Evolutionary conservation across 2,329 filamentous ascomycete species (phyloP), one percentile per base, ranked within the genome.

Genomic region (Chlorencoelia australis): DNA sequence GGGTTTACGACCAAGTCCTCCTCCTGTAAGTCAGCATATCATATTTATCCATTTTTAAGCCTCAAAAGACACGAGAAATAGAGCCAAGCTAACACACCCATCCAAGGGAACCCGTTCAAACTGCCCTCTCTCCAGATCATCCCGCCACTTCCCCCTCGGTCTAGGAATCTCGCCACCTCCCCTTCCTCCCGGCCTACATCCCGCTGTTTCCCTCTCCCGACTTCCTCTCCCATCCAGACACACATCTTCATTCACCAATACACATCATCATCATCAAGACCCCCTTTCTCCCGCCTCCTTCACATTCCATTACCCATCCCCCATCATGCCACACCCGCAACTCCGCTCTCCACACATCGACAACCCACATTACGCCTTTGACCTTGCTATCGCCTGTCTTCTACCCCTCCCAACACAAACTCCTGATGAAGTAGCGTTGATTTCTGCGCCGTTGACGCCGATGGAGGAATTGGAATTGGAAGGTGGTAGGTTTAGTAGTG

Each of bases 401-500:
- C 34, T 33, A 14, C 30, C 40, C 3, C 36, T 47, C 10, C 43
- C 43, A 11, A 17, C 26, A 14, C 39, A 39, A 33, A 37, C 35
- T 10, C 38, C 35, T 4, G 27, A 32, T 8, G 45, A 49, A 16
- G 25, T 40, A 2, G 39, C 28, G 18, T 9, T 41, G 7, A 22
- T 35, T n/a, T 19, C 27, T 5, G 24, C 20, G 6, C 35, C 43
- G 13, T 25, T 39, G 7, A 49, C 49, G 3, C 37, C 42, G 7
- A 34, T 59, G 54, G 57, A 59, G 44, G 41, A 51, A 22, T 45
- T 52, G 9, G 59, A 62, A 33, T 41, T 54, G 10, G 36, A 46
- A 17, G 50, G 56, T 25, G 55, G 54, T 3, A 41, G 38, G 10
- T 63, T 63, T 41, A 58, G 58, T 4, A 54, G 59, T 22, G 59